Base-by-base conservation (phyloP, 768 basidiomycete species). In the Suillus discolor region DNA sequence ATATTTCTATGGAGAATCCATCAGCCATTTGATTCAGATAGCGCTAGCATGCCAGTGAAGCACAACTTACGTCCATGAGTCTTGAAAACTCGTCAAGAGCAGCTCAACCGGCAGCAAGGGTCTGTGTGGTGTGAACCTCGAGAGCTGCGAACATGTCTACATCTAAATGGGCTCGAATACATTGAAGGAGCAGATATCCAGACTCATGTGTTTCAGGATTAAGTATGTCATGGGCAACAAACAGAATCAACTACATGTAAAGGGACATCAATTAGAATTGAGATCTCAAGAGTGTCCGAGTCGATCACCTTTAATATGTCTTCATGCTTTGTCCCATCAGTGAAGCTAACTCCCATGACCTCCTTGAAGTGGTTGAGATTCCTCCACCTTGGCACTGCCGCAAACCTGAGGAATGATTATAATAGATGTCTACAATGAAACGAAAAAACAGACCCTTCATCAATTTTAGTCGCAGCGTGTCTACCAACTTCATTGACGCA, bases 61-160 rank as follows among this genome's bases (percentile, higher is more conserved):
- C 18, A 20, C 23, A 65, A 41, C 57, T 34, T 67, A 76, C 77
- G 54, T 72, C 51, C n/a, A 79, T 65, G 13, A 69, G 28, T 2
- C 25, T 44, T 13, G 70, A 68, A 62, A 74, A 76, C 7, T 34
- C 38, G 8, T 55, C 34, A 7, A 75, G 62, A 53, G 70, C 71
- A 13, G 55, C 49, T 47, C 62, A 39, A 16, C 75, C 74, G 12
- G 57, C 65, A 4, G 18, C 44, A 59, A 79, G 61, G 2, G 75
- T 79, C 5, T 65, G 62, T 16, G 73, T 71, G 0, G 76, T 77
- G 47, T 80, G 79, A n/a, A 78, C 67, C 23, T 77, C 73, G 1
- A 80, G 66, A 0, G 71, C 69, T 7, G 73, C 23, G 54, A 68
- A 76, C 65, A 77, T 75, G 47, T 77, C 72, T 8, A 79, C 63